A percentile compares a stretch with the other conserved stretches of the same genome.
These are phyloP conservation scores for Simmondsia chinensis DNA, from an alignment of 148 eudicot genomes.

Conservation along the genomic window DNA sequence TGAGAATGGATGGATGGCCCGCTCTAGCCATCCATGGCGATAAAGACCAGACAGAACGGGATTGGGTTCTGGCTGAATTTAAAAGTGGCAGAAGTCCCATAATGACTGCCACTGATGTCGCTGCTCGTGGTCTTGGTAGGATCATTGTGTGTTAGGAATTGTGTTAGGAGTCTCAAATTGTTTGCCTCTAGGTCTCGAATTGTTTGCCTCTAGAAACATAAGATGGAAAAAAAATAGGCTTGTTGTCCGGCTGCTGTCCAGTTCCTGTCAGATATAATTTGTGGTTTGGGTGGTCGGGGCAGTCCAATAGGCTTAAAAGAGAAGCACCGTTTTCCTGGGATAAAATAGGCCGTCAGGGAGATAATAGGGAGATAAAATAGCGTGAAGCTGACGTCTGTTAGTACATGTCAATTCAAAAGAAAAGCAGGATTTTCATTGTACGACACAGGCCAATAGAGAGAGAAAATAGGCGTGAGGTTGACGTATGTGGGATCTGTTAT, in stretches of 20 bases:
- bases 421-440: too few relatives aligned
- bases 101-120: conserved; percentile 99
- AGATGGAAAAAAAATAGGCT: conserved; percentile 25
- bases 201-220: too few relatives aligned
- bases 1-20: conserved; percentile 99
- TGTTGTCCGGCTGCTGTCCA: conserved; percentile 89
- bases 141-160: conserved; percentile 50
- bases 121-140: conserved; percentile 99
- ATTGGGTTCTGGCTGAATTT: conserved; percentile 95
- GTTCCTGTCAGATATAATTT: conserved; percentile 35
- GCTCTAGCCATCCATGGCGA: conserved; percentile 99
- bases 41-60: conserved; percentile 94
- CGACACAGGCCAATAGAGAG: too few relatives aligned
- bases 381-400: too few relatives aligned
- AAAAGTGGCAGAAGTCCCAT: conserved; percentile 95
- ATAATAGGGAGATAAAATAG: too few relatives aligned
- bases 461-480: conserved; percentile 4
- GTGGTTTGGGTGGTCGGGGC: conserved; percentile 61
- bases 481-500: conserved; percentile 14
- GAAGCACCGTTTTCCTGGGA: too few relatives aligned
- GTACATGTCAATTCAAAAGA: too few relatives aligned
- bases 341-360: too few relatives aligned
- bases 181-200: conserved; percentile 22
- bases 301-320: too few relatives aligned
- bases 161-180: conserved; percentile 19